phyloP scores from a whole-genome alignment of 495 filamentous ascomycete species.

The Aspergillus biplanus region DNA sequence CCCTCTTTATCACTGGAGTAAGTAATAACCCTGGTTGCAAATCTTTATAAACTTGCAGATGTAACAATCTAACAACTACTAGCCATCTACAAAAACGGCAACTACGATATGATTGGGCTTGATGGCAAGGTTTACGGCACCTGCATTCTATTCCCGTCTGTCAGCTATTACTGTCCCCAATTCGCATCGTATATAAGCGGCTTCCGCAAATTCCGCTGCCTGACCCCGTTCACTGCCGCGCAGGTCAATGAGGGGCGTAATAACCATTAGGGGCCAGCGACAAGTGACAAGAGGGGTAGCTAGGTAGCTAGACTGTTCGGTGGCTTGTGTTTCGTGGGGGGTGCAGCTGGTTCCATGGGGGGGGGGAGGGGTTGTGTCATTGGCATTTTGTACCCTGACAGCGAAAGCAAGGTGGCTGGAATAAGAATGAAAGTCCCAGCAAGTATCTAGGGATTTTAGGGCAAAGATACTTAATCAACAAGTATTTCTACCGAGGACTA shows the following conservation, averaged over 20 bases:
- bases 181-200: neutral
- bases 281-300: neutral
- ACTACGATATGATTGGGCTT: neutral
- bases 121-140: neutral
- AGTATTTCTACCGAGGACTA: too few species aligned
- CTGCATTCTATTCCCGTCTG: neutral
- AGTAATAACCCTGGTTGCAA: slow-evolving; percentile 2
- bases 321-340: neutral
- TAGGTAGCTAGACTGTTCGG: neutral
- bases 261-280: neutral
- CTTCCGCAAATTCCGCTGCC: slow-evolving; percentile 1
- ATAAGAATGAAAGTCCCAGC: too few species aligned
- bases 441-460: too few species aligned
- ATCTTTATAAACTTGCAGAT: neutral
- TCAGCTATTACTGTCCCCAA: neutral
- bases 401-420: too few species aligned
- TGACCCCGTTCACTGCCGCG: neutral
- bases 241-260: neutral
- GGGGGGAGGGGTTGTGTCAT: too few species aligned
- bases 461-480: too few species aligned
- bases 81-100: slow-evolving; percentile 2
- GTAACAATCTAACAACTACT: slow-evolving; percentile 1
- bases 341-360: neutral
- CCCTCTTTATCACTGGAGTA: neutral
- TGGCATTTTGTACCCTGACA: too few species aligned